Evolutionary conservation across 116 monocot species (phyloP).

Genomic region (Papilionanthe hybrid): DNA sequence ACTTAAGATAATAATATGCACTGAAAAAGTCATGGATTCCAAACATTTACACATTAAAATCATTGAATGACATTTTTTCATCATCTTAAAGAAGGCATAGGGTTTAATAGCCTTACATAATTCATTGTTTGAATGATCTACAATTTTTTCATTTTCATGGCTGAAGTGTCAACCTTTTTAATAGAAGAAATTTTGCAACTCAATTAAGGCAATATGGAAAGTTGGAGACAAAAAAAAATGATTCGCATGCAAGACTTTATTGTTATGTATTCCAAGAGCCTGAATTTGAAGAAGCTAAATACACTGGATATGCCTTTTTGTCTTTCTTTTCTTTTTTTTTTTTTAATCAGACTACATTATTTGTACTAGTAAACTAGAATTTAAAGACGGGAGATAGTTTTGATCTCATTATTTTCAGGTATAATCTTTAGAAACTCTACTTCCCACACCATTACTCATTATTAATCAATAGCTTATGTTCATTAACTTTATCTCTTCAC

Average conservation of each 20-base stretch:
- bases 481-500: background rate
- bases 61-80: background rate
- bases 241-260: background rate
- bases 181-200: background rate
- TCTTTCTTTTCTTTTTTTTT: background rate
- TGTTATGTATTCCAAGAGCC: background rate
- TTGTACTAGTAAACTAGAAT: background rate
- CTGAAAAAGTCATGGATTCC: background rate
- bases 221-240: background rate
- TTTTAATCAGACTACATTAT: background rate
- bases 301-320: background rate
- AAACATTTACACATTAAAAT: conserved; percentile 1
- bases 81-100: background rate
- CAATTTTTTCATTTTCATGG: background rate
- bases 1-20: background rate
- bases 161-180: background rate
- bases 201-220: background rate
- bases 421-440: background rate
- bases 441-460: background rate
- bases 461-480: background rate
- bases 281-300: background rate
- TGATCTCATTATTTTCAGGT: background rate
- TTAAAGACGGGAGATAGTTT: background rate
- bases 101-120: background rate
- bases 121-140: background rate